phyloP scores from a whole-genome alignment of 2,329 filamentous ascomycete genomes.

The Scopulariopsis brevicaulis region DNA sequence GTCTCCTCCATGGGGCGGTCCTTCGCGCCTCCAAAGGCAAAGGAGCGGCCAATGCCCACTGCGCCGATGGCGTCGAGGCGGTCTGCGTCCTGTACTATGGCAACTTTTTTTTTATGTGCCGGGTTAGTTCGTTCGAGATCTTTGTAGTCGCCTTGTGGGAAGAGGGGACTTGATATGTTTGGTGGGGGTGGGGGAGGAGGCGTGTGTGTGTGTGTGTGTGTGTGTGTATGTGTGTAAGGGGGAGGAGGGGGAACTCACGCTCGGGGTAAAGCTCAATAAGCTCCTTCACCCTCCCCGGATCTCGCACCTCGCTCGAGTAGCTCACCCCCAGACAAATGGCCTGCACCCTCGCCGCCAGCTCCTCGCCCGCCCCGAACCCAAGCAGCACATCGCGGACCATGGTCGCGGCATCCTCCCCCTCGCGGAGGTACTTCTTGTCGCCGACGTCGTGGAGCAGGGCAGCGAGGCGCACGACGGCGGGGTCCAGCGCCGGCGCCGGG shows the following conservation, averaged over 20 bases:
- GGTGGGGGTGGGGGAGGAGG: not conserved
- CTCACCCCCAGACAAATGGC: conserved; percentile 65
- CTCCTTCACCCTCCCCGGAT: conserved; percentile 46
- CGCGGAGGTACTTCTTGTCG: conserved; percentile 66
- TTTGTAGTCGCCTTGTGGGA: not conserved
- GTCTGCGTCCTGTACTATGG: conserved; percentile 85
- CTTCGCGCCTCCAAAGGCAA: conserved; percentile 56
- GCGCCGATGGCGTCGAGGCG: conserved; percentile 84
- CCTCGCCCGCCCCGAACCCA: conserved; percentile 39
- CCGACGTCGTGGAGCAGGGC: conserved; percentile 82
- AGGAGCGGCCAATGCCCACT: conserved; percentile 64
- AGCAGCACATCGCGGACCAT: conserved; percentile 44
- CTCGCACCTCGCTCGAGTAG: conserved; percentile 60
- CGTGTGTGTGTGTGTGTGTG: not conserved
- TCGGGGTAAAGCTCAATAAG: conserved; percentile 61
- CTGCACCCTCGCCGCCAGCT: conserved; percentile 57
- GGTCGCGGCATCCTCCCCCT: conserved; percentile 43
- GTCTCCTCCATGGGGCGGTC: conserved; percentile 47
- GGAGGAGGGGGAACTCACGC: conserved; percentile 10
- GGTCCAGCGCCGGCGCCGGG: conserved; percentile 26
- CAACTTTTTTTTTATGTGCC: conserved; percentile 29
- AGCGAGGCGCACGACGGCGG: conserved; percentile 50
- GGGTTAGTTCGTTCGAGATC: not conserved
- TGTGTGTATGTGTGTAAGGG: not conserved
- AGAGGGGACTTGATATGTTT: not conserved